Percentiles rank a stretch among this genome's conserved stretches.
Evolutionary conservation across 1,284 basidiomycete species (phyloP).

Genomic region (Austroboletus novae-zelandiae): DNA sequence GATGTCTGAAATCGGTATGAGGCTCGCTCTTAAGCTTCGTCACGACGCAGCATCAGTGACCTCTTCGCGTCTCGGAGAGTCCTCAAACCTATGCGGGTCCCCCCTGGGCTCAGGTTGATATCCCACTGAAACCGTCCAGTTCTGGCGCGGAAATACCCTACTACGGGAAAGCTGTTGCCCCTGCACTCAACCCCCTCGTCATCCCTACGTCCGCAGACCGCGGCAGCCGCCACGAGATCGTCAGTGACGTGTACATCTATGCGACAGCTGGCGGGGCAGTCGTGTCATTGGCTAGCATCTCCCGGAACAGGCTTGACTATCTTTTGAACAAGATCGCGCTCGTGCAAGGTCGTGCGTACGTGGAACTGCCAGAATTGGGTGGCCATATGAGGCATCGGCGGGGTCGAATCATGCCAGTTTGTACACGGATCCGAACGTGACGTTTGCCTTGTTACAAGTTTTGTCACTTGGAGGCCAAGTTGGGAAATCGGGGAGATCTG

Average conservation of each 20-base stretch:
- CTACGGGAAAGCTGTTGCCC: constrained; percentile 11
- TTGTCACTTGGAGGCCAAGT: constrained; percentile 11
- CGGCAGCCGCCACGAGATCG: constrained; percentile 27
- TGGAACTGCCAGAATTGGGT: constrained; percentile 23
- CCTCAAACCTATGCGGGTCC: constrained; percentile 22
- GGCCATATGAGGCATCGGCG: constrained; percentile 12
- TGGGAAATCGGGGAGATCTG: constrained; percentile 15
- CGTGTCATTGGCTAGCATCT: constrained; percentile 21
- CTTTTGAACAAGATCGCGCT: constrained; percentile 14
- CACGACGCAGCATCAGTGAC: too few relatives aligned
- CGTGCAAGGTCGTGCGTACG: constrained; percentile 5
- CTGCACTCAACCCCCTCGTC: constrained; percentile 28
- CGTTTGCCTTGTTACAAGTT: constrained; percentile 5
- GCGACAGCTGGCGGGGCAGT: constrained; percentile 14
- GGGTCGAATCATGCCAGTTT: constrained; percentile 1
- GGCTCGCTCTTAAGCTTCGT: too few relatives aligned
- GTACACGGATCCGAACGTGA: constrained; percentile 12
- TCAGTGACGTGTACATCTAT: constrained; percentile 27
- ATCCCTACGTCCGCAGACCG: constrained; percentile 18
- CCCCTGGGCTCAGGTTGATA: constrained; percentile 9
- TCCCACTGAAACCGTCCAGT: constrained; percentile 27
- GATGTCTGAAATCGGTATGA: too few relatives aligned
- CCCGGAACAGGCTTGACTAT: constrained; percentile 7
- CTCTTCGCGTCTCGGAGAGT: neutral
- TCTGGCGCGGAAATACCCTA: constrained; percentile 24